Base-by-base conservation (phyloP, 2,329 filamentous ascomycete genomes). In the Apiospora marii region DNA sequence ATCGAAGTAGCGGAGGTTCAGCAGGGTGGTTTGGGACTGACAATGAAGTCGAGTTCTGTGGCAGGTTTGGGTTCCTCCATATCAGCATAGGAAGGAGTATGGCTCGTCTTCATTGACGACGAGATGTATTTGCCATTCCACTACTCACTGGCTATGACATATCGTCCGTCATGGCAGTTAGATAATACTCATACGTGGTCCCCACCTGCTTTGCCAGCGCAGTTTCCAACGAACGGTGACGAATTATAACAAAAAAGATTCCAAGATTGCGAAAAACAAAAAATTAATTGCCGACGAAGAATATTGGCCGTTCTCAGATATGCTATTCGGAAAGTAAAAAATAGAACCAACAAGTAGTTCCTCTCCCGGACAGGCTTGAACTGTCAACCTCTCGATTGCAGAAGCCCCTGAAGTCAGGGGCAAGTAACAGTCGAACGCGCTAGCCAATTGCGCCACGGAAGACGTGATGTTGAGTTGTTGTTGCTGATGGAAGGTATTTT, bases 401-500 rank as follows among this genome's bases (percentile, higher is more conserved):
- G 58, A 64, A n/a, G 58, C 58, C 58, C 34, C 67, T 68, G 44
- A 48, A 27, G 2, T 44, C 67, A 68, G 41, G 44, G 44, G 67
- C 67, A 68, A 48, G 41, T 88, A 88, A 88, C 87, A 88, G 87
- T 88, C 87, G 85, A 84, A 88, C 87, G 87, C 87, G 86, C 87
- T 88, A 88, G 85, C 87, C 87, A 88, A 87, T 79, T 84, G 83
- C 75, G 83, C 83, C 82, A 90, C 58, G 58, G 58, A 64, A 19
- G 34, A 64, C 22, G 41, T 24, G 53, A 19, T 64, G 16, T 3
- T 61, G 4, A 4, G 34, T 8, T 64, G 34, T 4, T 41, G 58
- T 2, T 64, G 58, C 4, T 3, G 8, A 22, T 64, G 34, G 34
- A 64, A n/a, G 7, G 2, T 0, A 7, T 5, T 41, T 4, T 64